A percentile compares a stretch with the other conserved stretches of the same genome.
These are phyloP conservation scores for Colletotrichum sp. DNA, from an alignment of 2,329 filamentous ascomycete genomes.

Conservation along the genomic window DNA sequence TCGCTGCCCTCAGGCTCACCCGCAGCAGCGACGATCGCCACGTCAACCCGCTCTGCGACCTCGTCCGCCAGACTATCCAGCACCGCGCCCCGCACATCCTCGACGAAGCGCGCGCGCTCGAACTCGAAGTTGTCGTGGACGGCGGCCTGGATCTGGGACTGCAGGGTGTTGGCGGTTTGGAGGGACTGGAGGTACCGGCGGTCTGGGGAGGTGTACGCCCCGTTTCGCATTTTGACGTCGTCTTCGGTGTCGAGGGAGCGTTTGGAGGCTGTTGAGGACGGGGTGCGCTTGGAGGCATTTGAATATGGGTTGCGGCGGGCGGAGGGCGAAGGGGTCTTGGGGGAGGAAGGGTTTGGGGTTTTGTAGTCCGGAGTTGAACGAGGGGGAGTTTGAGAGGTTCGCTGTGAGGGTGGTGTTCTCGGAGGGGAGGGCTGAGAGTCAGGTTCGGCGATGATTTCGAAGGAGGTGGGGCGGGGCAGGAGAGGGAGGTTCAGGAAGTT, in stretches of 20 bases:
- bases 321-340: background rate
- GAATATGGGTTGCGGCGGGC: background rate
- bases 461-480: background rate
- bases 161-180: background rate
- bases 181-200: background rate
- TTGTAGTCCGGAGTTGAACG: background rate
- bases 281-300: background rate
- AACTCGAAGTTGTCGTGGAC: background rate
- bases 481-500: background rate
- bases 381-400: background rate
- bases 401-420: background rate
- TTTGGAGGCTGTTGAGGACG: background rate
- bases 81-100: background rate
- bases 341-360: background rate
- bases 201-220: background rate
- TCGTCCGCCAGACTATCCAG: background rate
- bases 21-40: background rate
- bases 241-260: background rate
- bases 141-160: background rate
- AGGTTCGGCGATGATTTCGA: background rate
- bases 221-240: conserved; percentile 4
- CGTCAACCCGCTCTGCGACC: background rate
- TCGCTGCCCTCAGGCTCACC: background rate
- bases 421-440: background rate
- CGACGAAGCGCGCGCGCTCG: background rate